Conservation (phyloP, 75 land plant species). For the Cupressus sempervirens region DNA sequence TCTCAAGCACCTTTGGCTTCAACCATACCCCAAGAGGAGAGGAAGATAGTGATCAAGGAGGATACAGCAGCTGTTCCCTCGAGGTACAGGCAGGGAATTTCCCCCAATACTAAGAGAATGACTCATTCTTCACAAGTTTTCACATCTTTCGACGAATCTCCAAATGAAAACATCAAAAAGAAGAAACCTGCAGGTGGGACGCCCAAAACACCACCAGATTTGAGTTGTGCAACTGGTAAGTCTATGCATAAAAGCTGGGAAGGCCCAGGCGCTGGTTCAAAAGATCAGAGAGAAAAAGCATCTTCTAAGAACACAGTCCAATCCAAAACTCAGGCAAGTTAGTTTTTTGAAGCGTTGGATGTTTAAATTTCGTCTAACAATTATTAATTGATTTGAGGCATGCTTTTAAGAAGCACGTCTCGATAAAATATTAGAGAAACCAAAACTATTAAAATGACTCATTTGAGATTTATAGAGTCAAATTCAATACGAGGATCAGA, state of each 20-base stretch:
- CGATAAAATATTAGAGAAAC: neutral
- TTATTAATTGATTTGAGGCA: neutral
- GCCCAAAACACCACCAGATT: neutral
- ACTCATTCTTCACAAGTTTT: neutral
- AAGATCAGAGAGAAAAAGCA: slow-evolving; percentile 19
- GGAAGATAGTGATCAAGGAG: slow-evolving; percentile 49
- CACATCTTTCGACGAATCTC: neutral
- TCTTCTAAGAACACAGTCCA: neutral
- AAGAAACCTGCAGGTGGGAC: slow-evolving; percentile 14
- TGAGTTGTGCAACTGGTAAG: neutral
- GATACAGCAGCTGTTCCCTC: slow-evolving; percentile 47
- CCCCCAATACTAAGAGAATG: slow-evolving; percentile 14
- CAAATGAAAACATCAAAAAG: neutral
- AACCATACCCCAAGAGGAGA: slow-evolving; percentile 9
- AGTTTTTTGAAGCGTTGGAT: neutral
- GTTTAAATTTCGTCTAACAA: neutral
- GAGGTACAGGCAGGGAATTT: slow-evolving; percentile 47
- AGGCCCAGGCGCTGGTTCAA: slow-evolving; percentile 13
- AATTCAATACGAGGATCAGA: neutral
- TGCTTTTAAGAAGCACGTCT: neutral
- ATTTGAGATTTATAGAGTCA: too few relatives aligned
- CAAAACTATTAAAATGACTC: neutral
- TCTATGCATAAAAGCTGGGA: slow-evolving; percentile 27
- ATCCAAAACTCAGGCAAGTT: neutral
- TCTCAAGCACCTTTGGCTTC: slow-evolving; percentile 1